phyloP scores from a whole-genome alignment of 169 alveolate genomes.

The Eimeria praecox region DNA sequence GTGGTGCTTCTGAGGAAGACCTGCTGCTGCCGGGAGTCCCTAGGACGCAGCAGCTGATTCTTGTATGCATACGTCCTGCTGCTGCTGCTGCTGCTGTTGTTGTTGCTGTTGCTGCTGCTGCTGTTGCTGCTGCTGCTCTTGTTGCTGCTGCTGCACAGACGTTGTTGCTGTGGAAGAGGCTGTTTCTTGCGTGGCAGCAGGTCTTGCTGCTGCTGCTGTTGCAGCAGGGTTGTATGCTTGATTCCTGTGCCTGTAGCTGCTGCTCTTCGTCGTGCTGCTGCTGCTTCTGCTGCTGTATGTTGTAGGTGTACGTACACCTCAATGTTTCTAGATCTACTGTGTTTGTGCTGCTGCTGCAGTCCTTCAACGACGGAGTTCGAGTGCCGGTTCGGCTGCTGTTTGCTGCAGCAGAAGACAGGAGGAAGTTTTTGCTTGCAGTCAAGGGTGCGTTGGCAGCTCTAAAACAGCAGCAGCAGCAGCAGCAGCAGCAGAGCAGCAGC shows the following conservation, averaged over 20 bases:
- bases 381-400: slow-evolving; percentile 9
- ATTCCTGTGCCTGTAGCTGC: background rate
- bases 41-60: slow-evolving; percentile 17
- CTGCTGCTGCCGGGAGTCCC: slow-evolving; percentile 30
- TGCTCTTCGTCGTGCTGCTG: background rate
- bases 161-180: background rate
- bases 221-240: background rate
- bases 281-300: background rate
- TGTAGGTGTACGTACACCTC: background rate
- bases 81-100: slow-evolving; percentile 7
- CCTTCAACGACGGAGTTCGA: slow-evolving; percentile 1
- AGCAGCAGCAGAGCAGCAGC: slow-evolving; percentile 30
- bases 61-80: background rate
- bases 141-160: background rate
- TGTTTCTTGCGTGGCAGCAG: background rate
- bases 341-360: slow-evolving; percentile 2
- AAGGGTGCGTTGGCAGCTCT: background rate
- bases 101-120: background rate
- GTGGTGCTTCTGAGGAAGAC: background rate
- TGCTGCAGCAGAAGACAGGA: background rate
- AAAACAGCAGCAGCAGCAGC: background rate
- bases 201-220: slow-evolving; percentile 15
- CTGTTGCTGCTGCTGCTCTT: slow-evolving; percentile 8
- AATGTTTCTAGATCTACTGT: background rate
- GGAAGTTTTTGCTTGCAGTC: background rate